Percentiles rank a stretch among this genome's conserved stretches.
Evolutionary conservation across 106 monocot species (phyloP).

Genomic region (Chionographis japonica): DNA sequence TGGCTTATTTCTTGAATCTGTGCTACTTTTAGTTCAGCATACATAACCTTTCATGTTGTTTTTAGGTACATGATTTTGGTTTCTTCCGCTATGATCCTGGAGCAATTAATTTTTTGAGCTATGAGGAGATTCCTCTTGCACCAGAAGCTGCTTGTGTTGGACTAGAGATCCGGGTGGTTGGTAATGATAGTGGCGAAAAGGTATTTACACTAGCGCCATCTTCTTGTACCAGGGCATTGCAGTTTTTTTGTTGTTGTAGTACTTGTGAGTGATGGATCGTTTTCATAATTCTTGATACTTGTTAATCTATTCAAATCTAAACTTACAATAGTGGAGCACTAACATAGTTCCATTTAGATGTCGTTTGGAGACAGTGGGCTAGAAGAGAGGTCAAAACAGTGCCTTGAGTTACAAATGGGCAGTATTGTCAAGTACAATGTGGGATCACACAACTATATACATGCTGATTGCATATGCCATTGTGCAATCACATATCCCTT

Average conservation of each 20-base stretch:
- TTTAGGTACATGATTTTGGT: constrained; percentile 95
- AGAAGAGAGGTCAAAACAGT: too few species aligned
- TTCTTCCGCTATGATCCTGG: constrained; percentile 86
- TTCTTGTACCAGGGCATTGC: not conserved
- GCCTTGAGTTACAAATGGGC: too few species aligned
- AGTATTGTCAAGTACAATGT: too few species aligned
- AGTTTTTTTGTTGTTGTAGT: not conserved
- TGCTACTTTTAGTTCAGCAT: not conserved
- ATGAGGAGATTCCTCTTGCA: constrained; percentile 85
- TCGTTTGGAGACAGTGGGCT: too few species aligned
- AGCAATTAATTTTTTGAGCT: constrained; percentile 82
- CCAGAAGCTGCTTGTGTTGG: constrained; percentile 97
- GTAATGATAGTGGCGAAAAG: constrained; percentile 99
- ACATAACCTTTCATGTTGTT: constrained; percentile 1
- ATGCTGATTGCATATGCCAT: too few species aligned
- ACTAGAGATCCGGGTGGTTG: constrained; percentile 91
- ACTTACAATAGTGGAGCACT: too few species aligned
- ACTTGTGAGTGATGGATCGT: too few species aligned
- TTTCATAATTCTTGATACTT: too few species aligned
- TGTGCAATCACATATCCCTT: too few species aligned
- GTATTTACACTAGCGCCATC: constrained; percentile 13
- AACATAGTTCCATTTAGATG: too few species aligned
- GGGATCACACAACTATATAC: too few species aligned
- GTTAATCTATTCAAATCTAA: too few species aligned
- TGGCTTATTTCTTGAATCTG: not conserved